Evolutionary conservation across 73 alveolate species (phyloP), one percentile per base, ranked within the genome.

Genomic region (Paramecium bursaria): DNA sequence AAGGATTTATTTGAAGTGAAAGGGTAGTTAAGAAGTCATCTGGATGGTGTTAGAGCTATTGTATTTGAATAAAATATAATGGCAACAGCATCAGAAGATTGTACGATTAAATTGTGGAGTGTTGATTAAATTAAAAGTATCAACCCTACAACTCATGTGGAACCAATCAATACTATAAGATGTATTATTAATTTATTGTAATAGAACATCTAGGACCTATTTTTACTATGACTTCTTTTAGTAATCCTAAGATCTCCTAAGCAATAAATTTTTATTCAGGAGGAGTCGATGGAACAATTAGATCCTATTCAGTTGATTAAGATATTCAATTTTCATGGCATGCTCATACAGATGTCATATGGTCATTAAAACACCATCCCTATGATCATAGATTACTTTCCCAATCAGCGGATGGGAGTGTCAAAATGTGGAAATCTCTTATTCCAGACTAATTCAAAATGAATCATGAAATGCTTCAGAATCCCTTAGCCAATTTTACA

Each of bases 91-190:
- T 73, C 91, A n/a, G 96, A 91, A 60, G 96, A 91, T 50, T 74
- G 93, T 42, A 79, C 86, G 76, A 73, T 91, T 54, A 91, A 91
- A 48, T 50, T 91, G 9, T 91, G 96, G 96, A 88, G 87, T 67
- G 46, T 90, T 9, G 74, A 75, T 19, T 35, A 74, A 10, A 47
- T 55, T 4, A n/a, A 60, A 52, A 27, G 73, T 22, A 85, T 75
- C 74, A 73, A 67, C 50, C 79, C 60, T 10, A 33, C 46, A 14
- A 79, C 89, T 23, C 76, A 53, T 50, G 33, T 80, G 9, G 88
- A 87, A 49, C 93, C 94, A n/a, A 22, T 39, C 1, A 44, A 85
- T 27, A 85, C 91, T 1, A 73, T 73, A 50, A 73, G 94, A 54
- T 48, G 88, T 51, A 55, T 9, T 29, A 51, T 19, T 14, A 19